Evolutionary conservation across 164 flowering plant species (phyloP), one percentile per base, ranked within the genome.

Genomic region (Magnolia changhungtana): DNA sequence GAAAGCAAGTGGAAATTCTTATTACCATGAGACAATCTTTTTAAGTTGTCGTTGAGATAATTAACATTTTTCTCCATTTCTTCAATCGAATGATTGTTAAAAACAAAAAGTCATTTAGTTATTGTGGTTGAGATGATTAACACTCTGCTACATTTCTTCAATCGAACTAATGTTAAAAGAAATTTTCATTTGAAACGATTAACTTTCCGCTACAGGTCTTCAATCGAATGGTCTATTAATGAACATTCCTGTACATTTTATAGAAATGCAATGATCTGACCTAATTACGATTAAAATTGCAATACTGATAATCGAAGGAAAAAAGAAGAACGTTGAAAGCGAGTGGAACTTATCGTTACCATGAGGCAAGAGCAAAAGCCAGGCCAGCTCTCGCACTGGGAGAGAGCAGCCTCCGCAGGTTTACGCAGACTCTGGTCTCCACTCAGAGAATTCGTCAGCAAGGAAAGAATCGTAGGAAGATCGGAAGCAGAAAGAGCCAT

Each of bases 291-390:
- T 11, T 55, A 55, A 11, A 55, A 13, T 9, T 9, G 18, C 61
- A 55, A 55, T 16, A 55, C 3, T 16, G 18, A 55, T 16, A 11
- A 55, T 11, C 18, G 61, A 55, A 16, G 61, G 11, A 68, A 29
- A 13, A 14, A 6, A 18, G 16, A 37, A 31, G 18, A 11, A 20
- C 13, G 14, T 68, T 29, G 50, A 24, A 24, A 65, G 10, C 49
- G 6, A 5, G 74, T n/a, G 50, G 23, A 61, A 37, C 45, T 37
- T 37, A 37, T 37, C 45, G 45, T 10, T 86, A 93, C 98, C 96
- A 96, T 81, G 24, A 96, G 90, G 71, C 97, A 96, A 27, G 96
- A 96, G 84, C 97, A 96, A 79, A 96, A 96, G 6, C 99, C 97
- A 59, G 99, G 95, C 55, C 91, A 77, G 78, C 81, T 82, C 74